Evolutionary conservation across 192 early-diverging fungal species (phyloP), one percentile per base, ranked within the genome.

Genomic region (Dispira parvispora): DNA sequence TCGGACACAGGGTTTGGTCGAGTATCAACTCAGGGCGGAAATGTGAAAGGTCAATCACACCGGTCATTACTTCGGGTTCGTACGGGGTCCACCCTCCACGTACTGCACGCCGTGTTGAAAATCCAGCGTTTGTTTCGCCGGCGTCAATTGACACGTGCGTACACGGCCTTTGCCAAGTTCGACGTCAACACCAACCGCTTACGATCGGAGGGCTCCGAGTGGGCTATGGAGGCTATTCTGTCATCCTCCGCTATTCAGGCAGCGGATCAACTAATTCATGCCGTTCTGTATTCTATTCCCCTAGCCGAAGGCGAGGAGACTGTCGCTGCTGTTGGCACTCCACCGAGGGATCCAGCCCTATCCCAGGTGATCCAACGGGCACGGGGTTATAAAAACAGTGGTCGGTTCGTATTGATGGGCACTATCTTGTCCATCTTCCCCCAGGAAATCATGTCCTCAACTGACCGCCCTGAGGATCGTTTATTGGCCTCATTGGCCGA

Each of bases 331-430:
- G 53, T 28, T 0, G 12, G 6, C 6, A 38, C 32, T 6, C 32
- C 6, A 1, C 32, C 6, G 32, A 6, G 32, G 32, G 32, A 38
- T 38, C 32, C 32, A 6, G 32, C 6, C 32, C 32, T 38, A 6
- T 6, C 57, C 12, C 21, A 18, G 2, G 54, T 56, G 13, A 1
- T 56, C 14, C 21, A 3, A 27, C 57, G 32, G 57, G 57, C 42
- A 14, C 57, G 38, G 12, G 32, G 14, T 43, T 60, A 43, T 43
- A 27, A 27, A 16, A 60, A 60, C 32, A 11, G 13, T 16, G 57
- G 32, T 43, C 57, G 57, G 18, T 43, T 60, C 57, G 32, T 60
- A n/a, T 21, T 60, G 13, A 60, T 60, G 57, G 57, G 57, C 16
- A 11, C n/a, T 5, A 6, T 60, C 12, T 43, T 60, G 32, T 18